These are phyloP conservation scores for Megacollybia marginata DNA, from an alignment of 768 basidiomycete genomes.

Conservation along the genomic window DNA sequence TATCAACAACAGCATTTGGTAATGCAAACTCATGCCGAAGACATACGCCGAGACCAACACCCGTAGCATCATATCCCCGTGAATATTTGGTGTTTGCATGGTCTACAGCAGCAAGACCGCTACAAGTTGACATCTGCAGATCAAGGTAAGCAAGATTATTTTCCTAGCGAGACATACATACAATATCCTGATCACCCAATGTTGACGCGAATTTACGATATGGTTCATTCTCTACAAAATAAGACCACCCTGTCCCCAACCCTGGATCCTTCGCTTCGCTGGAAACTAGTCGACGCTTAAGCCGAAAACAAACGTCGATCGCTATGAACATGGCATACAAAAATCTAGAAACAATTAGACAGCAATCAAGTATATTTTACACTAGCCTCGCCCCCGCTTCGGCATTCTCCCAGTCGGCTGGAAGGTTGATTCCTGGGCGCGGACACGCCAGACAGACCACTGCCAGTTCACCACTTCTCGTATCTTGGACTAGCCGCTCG, in stretches of 20 bases:
- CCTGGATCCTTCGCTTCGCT: conserved; percentile 10
- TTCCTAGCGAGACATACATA: conserved; percentile 6
- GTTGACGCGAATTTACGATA: conserved; percentile 14
- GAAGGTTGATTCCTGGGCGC: neutral
- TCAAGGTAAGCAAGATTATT: neutral
- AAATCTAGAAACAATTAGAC: conserved; percentile 8
- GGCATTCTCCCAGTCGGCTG: neutral
- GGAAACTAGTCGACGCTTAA: conserved; percentile 13
- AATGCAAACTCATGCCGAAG: conserved; percentile 15
- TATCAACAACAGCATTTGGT: conserved; percentile 14
- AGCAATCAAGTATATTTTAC: neutral
- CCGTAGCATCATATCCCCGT: conserved; percentile 1
- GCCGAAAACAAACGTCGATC: conserved; percentile 20
- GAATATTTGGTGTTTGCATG: too few relatives aligned
- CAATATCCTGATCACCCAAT: conserved; percentile 10
- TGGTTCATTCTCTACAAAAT: too few relatives aligned
- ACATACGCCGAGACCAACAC: conserved; percentile 7
- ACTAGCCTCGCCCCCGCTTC: neutral
- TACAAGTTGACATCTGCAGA: conserved; percentile 4
- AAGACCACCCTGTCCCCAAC: conserved; percentile 16
- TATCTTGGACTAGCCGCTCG: neutral
- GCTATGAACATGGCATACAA: conserved; percentile 17
- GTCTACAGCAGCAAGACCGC: conserved; percentile 5
- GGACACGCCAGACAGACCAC: neutral
- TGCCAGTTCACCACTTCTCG: neutral